Percentiles rank a stretch among this genome's conserved stretches.
phyloP scores from a whole-genome alignment of 139 green algal genomes.

The Mesotaenium endlicherianum region DNA sequence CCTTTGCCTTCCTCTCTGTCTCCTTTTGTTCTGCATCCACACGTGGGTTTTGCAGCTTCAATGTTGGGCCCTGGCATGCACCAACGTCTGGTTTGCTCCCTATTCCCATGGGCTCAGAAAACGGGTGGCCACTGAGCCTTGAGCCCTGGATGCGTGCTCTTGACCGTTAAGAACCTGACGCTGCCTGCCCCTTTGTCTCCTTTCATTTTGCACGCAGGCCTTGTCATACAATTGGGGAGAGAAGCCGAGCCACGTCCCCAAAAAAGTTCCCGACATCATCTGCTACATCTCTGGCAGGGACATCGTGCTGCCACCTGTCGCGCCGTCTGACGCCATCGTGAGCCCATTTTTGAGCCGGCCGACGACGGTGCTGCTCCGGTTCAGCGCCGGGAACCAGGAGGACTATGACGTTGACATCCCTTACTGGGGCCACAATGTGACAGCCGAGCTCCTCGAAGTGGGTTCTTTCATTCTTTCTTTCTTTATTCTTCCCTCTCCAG shows the following conservation, averaged over 20 bases:
- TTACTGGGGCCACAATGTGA: constrained; percentile 1
- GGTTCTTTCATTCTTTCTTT: too few relatives aligned
- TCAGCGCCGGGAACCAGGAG: constrained; percentile 14
- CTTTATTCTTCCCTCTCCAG: too few relatives aligned
- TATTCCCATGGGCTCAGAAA: too few relatives aligned
- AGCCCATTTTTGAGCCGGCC: background rate
- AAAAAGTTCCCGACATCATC: constrained; percentile 32
- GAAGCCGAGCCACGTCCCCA: background rate
- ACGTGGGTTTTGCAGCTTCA: too few relatives aligned
- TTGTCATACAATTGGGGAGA: constrained; percentile 28
- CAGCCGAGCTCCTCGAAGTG: constrained; percentile 7
- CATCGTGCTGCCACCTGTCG: constrained; percentile 30
- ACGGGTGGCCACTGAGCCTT: too few relatives aligned
- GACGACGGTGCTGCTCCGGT: constrained; percentile 26
- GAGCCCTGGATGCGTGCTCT: too few relatives aligned
- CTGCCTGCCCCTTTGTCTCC: too few relatives aligned
- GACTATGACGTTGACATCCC: constrained; percentile 14
- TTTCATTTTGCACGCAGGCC: constrained; percentile 23
- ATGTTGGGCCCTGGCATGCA: too few relatives aligned
- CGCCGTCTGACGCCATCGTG: background rate
- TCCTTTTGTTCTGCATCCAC: too few relatives aligned
- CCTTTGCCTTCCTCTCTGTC: too few relatives aligned
- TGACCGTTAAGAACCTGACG: too few relatives aligned
- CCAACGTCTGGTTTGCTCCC: too few relatives aligned
- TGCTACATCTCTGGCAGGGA: constrained; percentile 29